These are phyloP conservation scores for Euphrasia arctica DNA, from an alignment of 305 asterid species.

Conservation along the genomic window DNA sequence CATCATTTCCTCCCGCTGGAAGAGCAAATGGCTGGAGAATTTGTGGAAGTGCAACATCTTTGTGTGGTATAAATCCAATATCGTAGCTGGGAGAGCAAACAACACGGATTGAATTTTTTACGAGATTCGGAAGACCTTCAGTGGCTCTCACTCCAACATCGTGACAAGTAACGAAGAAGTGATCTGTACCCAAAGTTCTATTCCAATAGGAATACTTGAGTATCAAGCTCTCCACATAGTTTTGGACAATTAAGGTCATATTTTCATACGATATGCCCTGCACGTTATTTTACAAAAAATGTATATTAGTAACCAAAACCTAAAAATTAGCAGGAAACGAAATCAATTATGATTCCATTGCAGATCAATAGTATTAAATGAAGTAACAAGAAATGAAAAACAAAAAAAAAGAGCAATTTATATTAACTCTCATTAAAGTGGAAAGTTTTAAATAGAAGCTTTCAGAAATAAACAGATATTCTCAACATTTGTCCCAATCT, in stretches of 20 bases:
- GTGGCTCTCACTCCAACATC: constrained; percentile 99
- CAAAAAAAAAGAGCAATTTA: constrained; percentile 5
- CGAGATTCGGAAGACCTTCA: constrained; percentile 86
- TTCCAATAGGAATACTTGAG: constrained; percentile 88
- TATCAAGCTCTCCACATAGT: constrained; percentile 77
- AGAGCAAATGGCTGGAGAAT: constrained; percentile 96
- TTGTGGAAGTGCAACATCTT: constrained; percentile 96
- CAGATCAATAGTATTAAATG: not conserved
- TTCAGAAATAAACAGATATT: constrained; percentile 1
- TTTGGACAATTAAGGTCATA: constrained; percentile 82
- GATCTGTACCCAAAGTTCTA: constrained; percentile 94
- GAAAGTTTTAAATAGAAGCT: constrained; percentile 11
- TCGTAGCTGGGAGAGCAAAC: constrained; percentile 98
- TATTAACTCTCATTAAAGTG: constrained; percentile 16
- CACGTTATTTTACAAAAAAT: constrained; percentile 25
- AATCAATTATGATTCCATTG: constrained; percentile 17
- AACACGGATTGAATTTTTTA: constrained; percentile 88
- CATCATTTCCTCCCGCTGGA: constrained; percentile 93
- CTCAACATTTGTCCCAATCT: constrained; percentile 1
- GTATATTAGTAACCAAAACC: constrained; percentile 19
- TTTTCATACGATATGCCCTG: constrained; percentile 96
- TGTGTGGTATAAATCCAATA: constrained; percentile 95
- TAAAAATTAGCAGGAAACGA: constrained; percentile 13
- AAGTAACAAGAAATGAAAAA: constrained; percentile 4
- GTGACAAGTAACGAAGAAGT: constrained; percentile 92